Conservation (phyloP, 2,329 filamentous ascomycete genomes). For the Ambrosiella cleistominuta region DNA sequence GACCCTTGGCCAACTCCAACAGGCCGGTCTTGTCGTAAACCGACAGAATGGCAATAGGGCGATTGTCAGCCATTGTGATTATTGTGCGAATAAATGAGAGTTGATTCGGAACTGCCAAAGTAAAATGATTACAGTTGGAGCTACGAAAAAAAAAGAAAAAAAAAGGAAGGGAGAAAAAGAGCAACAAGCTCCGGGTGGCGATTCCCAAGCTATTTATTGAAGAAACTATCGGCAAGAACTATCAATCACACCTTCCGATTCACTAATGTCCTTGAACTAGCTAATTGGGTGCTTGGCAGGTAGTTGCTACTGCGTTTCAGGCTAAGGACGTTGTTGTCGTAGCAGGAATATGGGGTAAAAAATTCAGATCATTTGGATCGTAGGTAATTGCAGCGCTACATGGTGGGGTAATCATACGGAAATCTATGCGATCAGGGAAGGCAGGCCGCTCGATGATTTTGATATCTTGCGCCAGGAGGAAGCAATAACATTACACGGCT, state of each 20-base stretch:
- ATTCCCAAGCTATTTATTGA: background rate
- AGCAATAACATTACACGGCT: background rate
- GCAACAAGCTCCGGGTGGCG: background rate
- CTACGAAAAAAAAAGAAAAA: conserved; percentile 5
- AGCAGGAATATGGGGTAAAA: conserved; percentile 10
- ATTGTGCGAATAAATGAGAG: background rate
- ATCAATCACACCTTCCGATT: background rate
- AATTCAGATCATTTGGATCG: conserved; percentile 2
- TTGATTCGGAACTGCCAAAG: conserved; percentile 10
- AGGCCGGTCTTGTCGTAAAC: conserved; percentile 98
- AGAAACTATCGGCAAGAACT: background rate
- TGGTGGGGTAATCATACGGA: conserved; percentile 1
- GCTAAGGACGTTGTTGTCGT: background rate
- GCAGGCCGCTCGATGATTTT: background rate
- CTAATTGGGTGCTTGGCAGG: background rate
- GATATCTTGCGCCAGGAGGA: background rate
- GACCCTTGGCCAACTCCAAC: conserved; percentile 77
- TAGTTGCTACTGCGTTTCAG: background rate
- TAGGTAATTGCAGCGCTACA: background rate
- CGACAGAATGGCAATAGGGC: conserved; percentile 73
- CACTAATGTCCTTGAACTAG: background rate
- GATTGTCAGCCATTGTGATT: conserved; percentile 23
- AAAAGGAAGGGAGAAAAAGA: background rate
- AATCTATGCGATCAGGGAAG: background rate
- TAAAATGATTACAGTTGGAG: conserved; percentile 9